phyloP scores from a whole-genome alignment of 164 flowering plant species.

The Umbellularia californica region DNA sequence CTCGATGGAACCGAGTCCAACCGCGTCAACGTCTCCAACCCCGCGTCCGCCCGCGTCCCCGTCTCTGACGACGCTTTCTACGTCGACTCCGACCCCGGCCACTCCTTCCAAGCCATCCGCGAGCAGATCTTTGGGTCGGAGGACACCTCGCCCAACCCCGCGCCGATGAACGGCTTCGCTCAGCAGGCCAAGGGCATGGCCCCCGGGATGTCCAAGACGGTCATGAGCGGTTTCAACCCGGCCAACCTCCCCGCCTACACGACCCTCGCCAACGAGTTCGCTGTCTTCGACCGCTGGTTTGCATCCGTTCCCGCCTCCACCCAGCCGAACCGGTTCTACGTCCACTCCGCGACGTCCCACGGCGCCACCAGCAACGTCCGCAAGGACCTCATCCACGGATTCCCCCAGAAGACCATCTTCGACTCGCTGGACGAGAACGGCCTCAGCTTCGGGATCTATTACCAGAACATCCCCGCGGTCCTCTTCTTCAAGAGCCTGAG shows the following conservation, averaged over 20 bases:
- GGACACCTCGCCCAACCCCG: constrained; percentile 22
- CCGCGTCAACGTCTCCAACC: constrained; percentile 21
- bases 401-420: constrained; percentile 85
- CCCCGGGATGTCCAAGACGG: constrained; percentile 41
- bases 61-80: constrained; percentile 30
- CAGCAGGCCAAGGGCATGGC: constrained; percentile 67
- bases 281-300: constrained; percentile 81
- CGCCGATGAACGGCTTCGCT: constrained; percentile 85
- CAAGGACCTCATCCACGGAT: constrained; percentile 74
- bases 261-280: constrained; percentile 68
- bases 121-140: constrained; percentile 36
- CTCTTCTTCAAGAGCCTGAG: constrained; percentile 77
- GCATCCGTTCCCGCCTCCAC: constrained; percentile 87
- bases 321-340: constrained; percentile 90
- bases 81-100: constrained; percentile 44
- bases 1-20: constrained; percentile 35
- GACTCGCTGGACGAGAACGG: constrained; percentile 85
- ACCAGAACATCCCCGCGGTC: constrained; percentile 92
- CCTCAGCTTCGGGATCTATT: constrained; percentile 79
- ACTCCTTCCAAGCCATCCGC: constrained; percentile 41
- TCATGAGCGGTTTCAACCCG: constrained; percentile 86
- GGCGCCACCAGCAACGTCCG: constrained; percentile 76
- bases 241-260: constrained; percentile 58
- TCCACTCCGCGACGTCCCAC: constrained; percentile 94
- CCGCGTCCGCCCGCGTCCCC: constrained; percentile 17